Evolutionary conservation across 2,329 filamentous ascomycete species (phyloP).

Genomic region (Lomentospora prolificans): DNA sequence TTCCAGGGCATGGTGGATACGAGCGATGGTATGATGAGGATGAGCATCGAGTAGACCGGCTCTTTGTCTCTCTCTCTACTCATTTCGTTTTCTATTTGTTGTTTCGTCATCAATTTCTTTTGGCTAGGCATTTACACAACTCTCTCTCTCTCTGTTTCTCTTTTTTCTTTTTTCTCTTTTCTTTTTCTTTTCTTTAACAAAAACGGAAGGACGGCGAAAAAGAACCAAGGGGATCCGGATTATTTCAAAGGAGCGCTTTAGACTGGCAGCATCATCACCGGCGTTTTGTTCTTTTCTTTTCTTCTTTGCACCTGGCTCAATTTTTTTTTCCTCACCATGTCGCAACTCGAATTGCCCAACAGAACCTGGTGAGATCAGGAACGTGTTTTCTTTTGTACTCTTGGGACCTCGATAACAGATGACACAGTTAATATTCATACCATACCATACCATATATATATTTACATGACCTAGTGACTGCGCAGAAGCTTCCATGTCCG

Average conservation of each 20-base stretch:
- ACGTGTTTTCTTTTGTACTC: constrained; percentile 7
- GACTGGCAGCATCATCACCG: too few relatives aligned
- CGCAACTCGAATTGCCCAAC: too few relatives aligned
- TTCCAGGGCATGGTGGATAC: constrained; percentile 92
- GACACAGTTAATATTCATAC: too few relatives aligned
- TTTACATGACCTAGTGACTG: too few relatives aligned
- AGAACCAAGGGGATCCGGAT: background rate
- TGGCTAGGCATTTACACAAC: background rate
- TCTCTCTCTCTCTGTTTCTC: constrained; percentile 8
- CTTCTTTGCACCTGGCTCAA: background rate
- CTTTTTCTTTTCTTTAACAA: constrained; percentile 4
- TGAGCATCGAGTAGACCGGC: constrained; percentile 74
- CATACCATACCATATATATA: too few relatives aligned
- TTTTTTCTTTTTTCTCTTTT: constrained; percentile 7
- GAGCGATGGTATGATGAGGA: constrained; percentile 90
- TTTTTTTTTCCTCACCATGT: constrained; percentile 1
- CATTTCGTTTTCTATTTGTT: background rate
- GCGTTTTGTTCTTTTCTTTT: constrained; percentile 8
- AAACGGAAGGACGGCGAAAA: too few relatives aligned
- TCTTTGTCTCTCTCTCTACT: background rate
- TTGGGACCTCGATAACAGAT: too few relatives aligned
- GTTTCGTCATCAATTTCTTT: background rate
- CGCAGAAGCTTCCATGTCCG: too few relatives aligned
- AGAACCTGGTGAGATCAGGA: background rate
- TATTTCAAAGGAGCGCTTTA: background rate